Base-by-base conservation (phyloP, 495 filamentous ascomycete species). In the Halenospora varia region DNA sequence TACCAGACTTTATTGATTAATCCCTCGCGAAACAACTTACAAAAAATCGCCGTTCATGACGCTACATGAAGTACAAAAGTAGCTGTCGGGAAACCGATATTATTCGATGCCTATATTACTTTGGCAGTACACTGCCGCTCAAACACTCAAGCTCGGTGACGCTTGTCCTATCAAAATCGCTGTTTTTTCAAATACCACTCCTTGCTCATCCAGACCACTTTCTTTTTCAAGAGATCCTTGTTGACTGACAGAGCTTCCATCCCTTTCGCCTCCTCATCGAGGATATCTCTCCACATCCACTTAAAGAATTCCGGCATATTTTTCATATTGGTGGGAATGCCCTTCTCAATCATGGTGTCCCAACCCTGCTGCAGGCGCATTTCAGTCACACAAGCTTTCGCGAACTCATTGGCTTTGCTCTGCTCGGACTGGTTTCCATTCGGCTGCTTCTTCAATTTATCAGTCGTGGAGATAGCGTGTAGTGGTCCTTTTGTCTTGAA, bases 401-500 rank as follows among this genome's bases (percentile, higher is more conserved):
- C 68, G 44, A 68, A 63, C 1, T 39, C 25, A n/a, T 35, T 53
- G 9, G 63, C 66, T 15, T 26, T 47, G 3, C 50, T 50, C 22
- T 2, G 13, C 22, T 59, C 57, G 39, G 6, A 9, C 19, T 46
- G 6, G 4, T 46, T 46, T 57, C 66, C 1, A 9, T 35, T 44
- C 6, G 8, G 25, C 20, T 47, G 48, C 11, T 25, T 29, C 2
- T 53, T 23, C 11, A 62, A 50, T 48, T 62, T 67, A 4, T 57
- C 52, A 18, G 40, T 56, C 22, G 54, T 51, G 13, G 57, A 67
- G 8, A 67, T 59, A n/a, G 55, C 49, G 19, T 63, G 64, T 17
- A 41, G 47, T 9, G 66, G 66, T 2, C 67, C 71, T 40, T 71
- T 72, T 2, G 56, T 67, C 55, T 74, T 72, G 22, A 70, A 62